Evolutionary conservation across 2,329 filamentous ascomycete genomes (phyloP).

Genomic region (Lasiodiplodia citricola): DNA sequence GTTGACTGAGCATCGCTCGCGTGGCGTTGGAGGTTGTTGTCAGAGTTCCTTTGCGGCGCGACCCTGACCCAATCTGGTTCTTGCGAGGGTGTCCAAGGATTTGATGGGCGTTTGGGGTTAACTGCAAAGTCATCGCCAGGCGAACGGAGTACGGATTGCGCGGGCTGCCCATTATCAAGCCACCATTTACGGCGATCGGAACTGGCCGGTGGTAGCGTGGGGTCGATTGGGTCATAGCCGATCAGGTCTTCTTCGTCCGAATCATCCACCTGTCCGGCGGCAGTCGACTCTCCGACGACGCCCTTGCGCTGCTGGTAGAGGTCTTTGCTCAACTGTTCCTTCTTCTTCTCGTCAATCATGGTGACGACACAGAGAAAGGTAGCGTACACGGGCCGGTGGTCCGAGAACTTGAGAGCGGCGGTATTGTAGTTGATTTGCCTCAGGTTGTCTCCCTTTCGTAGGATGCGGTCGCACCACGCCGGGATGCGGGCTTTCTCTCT

Average conservation of each 20-base stretch:
- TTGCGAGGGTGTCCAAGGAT: constrained; percentile 76
- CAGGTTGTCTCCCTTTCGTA: constrained; percentile 84
- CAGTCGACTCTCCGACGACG: constrained; percentile 68
- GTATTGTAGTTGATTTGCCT: constrained; percentile 82
- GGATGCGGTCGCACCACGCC: constrained; percentile 94
- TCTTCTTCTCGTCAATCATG: constrained; percentile 75
- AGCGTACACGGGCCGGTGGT: constrained; percentile 94
- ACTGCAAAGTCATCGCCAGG: constrained; percentile 67
- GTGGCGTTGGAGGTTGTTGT: constrained; percentile 4
- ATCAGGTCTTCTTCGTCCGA: constrained; percentile 79
- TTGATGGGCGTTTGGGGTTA: constrained; percentile 76
- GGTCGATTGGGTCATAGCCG: constrained; percentile 81
- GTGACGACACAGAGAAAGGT: constrained; percentile 84
- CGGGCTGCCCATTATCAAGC: constrained; percentile 71
- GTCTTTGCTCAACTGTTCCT: constrained; percentile 73
- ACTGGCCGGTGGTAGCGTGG: constrained; percentile 70
- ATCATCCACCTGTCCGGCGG: constrained; percentile 63
- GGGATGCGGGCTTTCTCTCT: constrained; percentile 88
- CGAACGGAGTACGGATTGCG: constrained; percentile 72
- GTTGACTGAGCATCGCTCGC: constrained; percentile 28
- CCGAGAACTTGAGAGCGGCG: constrained; percentile 85
- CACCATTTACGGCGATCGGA: constrained; percentile 69
- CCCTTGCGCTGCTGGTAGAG: constrained; percentile 73
- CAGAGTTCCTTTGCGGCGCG: constrained; percentile 23
- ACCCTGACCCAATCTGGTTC: constrained; percentile 83